These are phyloP conservation scores for Rutstroemia sp. DNA, from an alignment of 2,329 filamentous ascomycete genomes.

Conservation along the genomic window DNA sequence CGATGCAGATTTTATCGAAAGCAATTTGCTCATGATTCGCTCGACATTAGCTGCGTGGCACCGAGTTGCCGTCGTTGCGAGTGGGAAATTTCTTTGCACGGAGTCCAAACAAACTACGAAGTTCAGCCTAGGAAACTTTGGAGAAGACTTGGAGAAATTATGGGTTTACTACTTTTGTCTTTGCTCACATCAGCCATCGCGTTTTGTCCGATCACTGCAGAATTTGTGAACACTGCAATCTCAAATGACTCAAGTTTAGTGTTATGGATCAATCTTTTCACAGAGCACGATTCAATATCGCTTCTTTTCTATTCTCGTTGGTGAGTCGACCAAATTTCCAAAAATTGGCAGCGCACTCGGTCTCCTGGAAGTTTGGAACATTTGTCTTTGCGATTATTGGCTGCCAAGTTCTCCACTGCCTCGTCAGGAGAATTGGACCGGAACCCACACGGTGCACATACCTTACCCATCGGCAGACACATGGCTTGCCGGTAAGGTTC, in stretches of 20 bases:
- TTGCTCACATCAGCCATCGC: not conserved
- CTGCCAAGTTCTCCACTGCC: not conserved
- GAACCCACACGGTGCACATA: not conserved
- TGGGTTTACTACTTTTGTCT: not conserved
- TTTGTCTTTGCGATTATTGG: not conserved
- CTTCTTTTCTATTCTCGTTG: not conserved
- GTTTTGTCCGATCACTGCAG: not conserved
- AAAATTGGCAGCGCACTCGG: not conserved
- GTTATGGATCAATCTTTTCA: not conserved
- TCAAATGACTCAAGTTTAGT: not conserved
- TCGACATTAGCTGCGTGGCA: not conserved
- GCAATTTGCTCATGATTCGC: not conserved
- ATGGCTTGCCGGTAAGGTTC: constrained; percentile 2
- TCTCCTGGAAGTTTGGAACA: not conserved
- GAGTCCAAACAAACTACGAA: not conserved
- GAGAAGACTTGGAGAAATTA: too few species aligned
- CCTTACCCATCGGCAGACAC: not conserved
- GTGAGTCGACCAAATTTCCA: not conserved
- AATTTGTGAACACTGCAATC: not conserved
- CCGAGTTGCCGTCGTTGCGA: not conserved
- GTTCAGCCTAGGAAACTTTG: not conserved
- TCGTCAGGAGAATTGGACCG: not conserved
- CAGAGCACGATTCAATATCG: not conserved
- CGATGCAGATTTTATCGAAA: not conserved
- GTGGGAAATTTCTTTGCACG: not conserved